phyloP scores from a whole-genome alignment of 805 yeast genomes.

The Saccharomyces jurei region DNA sequence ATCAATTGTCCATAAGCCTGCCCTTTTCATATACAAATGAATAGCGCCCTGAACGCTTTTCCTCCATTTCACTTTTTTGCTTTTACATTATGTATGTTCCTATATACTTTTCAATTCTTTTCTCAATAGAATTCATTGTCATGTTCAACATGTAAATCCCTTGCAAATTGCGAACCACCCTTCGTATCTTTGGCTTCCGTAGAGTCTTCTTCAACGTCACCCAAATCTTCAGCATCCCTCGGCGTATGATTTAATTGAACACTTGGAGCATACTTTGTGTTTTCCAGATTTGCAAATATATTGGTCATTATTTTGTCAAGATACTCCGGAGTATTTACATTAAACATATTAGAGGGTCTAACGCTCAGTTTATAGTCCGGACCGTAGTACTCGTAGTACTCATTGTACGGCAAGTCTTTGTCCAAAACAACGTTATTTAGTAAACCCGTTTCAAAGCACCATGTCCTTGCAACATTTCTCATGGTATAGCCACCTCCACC shows the following conservation, averaged over 20 bases:
- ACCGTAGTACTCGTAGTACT: conserved; percentile 93
- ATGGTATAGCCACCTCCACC: conserved; percentile 99
- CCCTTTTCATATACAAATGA: neutral
- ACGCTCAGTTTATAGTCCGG: conserved; percentile 95
- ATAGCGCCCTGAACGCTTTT: neutral
- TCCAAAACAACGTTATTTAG: conserved; percentile 62
- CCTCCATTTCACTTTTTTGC: neutral
- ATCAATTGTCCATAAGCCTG: neutral
- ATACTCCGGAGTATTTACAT: conserved; percentile 90
- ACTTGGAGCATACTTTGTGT: conserved; percentile 94
- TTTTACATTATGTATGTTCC: neutral
- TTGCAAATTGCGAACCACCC: conserved; percentile 82
- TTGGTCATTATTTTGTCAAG: conserved; percentile 74
- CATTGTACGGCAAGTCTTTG: conserved; percentile 78
- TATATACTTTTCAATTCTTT: neutral
- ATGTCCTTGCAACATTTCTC: conserved; percentile 84
- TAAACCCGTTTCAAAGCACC: conserved; percentile 91
- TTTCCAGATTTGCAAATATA: conserved; percentile 69
- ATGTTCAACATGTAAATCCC: conserved; percentile 65
- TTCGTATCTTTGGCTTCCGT: conserved; percentile 73
- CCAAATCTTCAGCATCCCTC: conserved; percentile 75
- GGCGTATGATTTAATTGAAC: conserved; percentile 91
- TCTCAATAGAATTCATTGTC: conserved; percentile 61
- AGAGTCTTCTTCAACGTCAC: conserved; percentile 81
- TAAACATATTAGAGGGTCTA: conserved; percentile 91